Base-by-base conservation (phyloP, 345 rosid genomes). In the Pugionium cornutum region DNA sequence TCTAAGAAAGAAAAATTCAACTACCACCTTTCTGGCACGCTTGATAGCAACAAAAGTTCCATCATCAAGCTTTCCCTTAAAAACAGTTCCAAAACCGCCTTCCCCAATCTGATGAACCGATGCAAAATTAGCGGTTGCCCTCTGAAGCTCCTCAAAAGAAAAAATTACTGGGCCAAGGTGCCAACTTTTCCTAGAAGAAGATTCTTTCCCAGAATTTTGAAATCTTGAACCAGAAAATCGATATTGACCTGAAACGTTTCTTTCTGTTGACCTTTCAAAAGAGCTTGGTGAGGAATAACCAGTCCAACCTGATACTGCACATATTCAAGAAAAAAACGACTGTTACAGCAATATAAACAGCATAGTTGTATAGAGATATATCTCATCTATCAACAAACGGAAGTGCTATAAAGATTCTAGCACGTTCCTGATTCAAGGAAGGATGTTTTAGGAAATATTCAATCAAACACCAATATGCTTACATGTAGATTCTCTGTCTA, bases 21-120 rank as follows among this genome's bases (percentile, higher is more conserved):
- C 3, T 9, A 58, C 29, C 10, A 92, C 98, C 98, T 80, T 86
- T 80, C 75, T 82, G 0, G 91, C 94, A 10, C 98, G 97, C 79
- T 92, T 92, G 40, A 86, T 77, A 33, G 98, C 97, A 62, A 89
- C 85, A 66, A 83, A 4, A 43, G 94, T 79, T 69, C 98, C 98
- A 77, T 89, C 90, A 76, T 61, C 76, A 66, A 92, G 91, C 67
- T 64, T 84, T 49, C 91, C 98, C 58, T 83, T 89, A 79, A 83
- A 88, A 9, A 92, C 94, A 2, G 83, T 80, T 68, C 94, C 96
- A 46, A 82, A 88, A 31, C 87, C 79, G 36, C 98, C 98, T 76
- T 83, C 92, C 31, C 98, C 98, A 64, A 88, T 78, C 69, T 77
- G 77, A 53, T 85, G 85, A 37, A 72, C 80, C 1, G 72, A 46